Evolutionary conservation across 352 stramenopile species (phyloP), one percentile per base, ranked within the genome.

Genomic region (Pythium monospermum): DNA sequence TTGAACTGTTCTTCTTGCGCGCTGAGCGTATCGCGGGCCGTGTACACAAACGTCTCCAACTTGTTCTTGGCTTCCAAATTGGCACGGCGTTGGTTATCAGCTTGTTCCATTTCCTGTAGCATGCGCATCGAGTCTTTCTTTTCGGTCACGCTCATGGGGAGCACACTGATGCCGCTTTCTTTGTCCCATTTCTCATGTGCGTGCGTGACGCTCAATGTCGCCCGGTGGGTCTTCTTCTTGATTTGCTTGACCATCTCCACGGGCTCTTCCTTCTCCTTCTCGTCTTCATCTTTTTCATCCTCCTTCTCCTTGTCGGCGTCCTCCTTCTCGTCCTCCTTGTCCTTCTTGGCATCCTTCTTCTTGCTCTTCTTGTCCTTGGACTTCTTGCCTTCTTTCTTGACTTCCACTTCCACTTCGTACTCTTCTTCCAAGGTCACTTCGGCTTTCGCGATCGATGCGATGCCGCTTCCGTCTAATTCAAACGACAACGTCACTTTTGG

Each of bases 401-500:
- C 68, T 45, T 80, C 70, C 27, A 86, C 83, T 47, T 78, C 67
- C 19, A 86, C 69, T 51, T 92, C 68, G 44, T 86, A 73, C 58
- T 95, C 76, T 49, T 87, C 79, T 57, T 94, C 92, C 22, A 98
- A 72, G 18, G 79, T 87, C 21, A 91, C 94, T 61, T 98, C 92
- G 13, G 90, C 94, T 73, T 97, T 98, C 28, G 87, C 65, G 33
- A 99, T 83, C 26, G 76, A 61, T 16, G 83, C 84, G 42, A 97
- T 91, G 32, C 94, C 96, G 56, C 91, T 98, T 18, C 68, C 78
- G 57, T 96, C 93, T 33, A 98, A 67, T 62, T 95, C 79, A 61
- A 98, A 98, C 46, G 92, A 91, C 11, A 98, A 63, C 6, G 90
- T 95, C 2, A 98, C 78, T 72, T 98, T 98, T 12, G 94, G 96